phyloP scores from a whole-genome alignment of 2,329 filamentous ascomycete species.

The Xylariaceae sp. region DNA sequence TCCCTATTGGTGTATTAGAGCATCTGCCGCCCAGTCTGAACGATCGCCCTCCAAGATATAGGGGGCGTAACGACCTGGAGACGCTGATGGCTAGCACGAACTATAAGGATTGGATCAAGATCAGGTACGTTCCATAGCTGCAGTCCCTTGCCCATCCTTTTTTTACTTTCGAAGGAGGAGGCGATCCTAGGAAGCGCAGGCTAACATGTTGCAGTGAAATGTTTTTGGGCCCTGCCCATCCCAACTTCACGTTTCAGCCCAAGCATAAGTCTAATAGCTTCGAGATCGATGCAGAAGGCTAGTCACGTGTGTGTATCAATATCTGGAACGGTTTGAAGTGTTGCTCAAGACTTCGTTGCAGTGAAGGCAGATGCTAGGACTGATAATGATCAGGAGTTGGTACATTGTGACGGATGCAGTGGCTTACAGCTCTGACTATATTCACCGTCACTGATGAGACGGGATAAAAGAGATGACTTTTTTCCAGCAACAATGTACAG shows the following conservation, averaged over 20 bases:
- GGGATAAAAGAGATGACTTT: too few species aligned
- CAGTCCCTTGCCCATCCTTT: neutral
- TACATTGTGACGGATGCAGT: too few species aligned
- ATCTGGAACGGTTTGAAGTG: too few species aligned
- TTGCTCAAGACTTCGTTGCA: too few species aligned
- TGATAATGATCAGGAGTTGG: too few species aligned
- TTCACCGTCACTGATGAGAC: too few species aligned
- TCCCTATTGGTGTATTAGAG: conserved; percentile 85
- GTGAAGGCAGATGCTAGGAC: too few species aligned
- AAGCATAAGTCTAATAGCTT: conserved; percentile 97
- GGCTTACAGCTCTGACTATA: too few species aligned
- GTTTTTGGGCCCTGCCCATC: conserved; percentile 89
- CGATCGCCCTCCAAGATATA: conserved; percentile 80
- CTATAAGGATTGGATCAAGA: conserved; percentile 98
- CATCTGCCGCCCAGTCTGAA: conserved; percentile 83
- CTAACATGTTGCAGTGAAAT: conserved; percentile 65
- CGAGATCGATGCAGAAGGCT: conserved; percentile 73
- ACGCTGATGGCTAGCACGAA: conserved; percentile 87
- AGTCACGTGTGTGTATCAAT: conserved; percentile 7
- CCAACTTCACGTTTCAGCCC: conserved; percentile 88
- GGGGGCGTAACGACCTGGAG: conserved; percentile 84
- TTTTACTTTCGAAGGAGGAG: neutral
- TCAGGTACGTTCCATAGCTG: conserved; percentile 69
- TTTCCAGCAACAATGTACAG: too few species aligned
- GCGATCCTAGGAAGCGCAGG: neutral